Base-by-base conservation (phyloP, 2,329 filamentous ascomycete species). In the Sodiomyces alkalinus region DNA sequence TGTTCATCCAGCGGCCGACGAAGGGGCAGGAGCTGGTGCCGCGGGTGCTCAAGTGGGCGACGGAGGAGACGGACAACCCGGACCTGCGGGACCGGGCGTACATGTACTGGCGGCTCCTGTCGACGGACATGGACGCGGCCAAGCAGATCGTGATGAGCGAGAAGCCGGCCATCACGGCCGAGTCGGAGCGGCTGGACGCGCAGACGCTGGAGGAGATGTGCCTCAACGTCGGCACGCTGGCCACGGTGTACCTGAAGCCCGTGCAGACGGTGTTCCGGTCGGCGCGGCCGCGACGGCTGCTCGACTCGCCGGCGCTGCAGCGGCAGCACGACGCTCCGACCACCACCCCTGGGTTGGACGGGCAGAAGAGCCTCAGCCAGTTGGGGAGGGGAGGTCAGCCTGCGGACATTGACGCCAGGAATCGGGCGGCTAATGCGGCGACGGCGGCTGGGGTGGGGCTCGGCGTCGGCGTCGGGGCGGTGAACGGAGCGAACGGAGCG, bases 81-180 rank as follows among this genome's bases (percentile, higher is more conserved):
- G 90, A 98, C 53, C 70, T 98, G 17, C 76, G 90, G 38, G 90
- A 98, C 51, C 68, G 90, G 43, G 90, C 90, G 0, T 98, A 94
- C 60, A 96, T 98, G 86, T 98, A 98, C 62, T 98, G 90, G 90
- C 81, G 90, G 4, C 67, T 98, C 10, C 66, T 98, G 2, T 93
- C 85, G 2, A 92, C 85, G 1, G 86, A 94, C 49, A 87, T 92
- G 41, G 74, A 77, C 27, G 73, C 79, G 1, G 90, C 90, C 2
- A 90, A 80, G 48, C 63, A 74, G 36, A 73, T 98, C 28, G 86
- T 98, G 39, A 96, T 98, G 87, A 87, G 90, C 34, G 80, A 92
- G 41, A 98, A 98, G 51, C 90, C 90, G 6, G 71, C 87, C 6
- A 96, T 98, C 52, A 93, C 86, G 2, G 87, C 90, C 19, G 90